Evolutionary conservation across 495 filamentous ascomycete genomes (phyloP).

Genomic region (Penicillium salamii): DNA sequence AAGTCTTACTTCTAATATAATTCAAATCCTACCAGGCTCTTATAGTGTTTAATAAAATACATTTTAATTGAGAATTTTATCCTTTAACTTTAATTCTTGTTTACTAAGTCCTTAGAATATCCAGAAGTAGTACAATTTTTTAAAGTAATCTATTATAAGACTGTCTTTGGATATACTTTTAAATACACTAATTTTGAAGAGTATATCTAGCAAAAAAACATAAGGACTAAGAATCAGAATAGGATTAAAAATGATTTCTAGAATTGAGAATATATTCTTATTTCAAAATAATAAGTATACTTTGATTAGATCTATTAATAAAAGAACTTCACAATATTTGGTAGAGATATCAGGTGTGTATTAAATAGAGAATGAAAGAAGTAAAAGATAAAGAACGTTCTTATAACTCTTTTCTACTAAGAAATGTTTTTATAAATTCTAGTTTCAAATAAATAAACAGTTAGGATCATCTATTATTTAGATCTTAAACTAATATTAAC

Average conservation of each 20-base stretch:
- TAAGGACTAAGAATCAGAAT: constrained; percentile 27
- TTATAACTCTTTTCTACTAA: constrained; percentile 31
- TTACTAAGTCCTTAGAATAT: constrained; percentile 26
- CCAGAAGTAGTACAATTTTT: constrained; percentile 29
- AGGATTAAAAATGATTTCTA: constrained; percentile 32
- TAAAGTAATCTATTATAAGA: constrained; percentile 18
- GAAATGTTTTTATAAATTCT: constrained; percentile 34
- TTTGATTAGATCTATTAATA: background rate
- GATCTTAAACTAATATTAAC: constrained; percentile 33
- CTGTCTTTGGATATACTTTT: constrained; percentile 19
- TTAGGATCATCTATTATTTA: constrained; percentile 19
- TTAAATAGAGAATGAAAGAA: background rate
- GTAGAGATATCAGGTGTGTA: too few species aligned
- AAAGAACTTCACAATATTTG: too few species aligned
- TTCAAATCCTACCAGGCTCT: constrained; percentile 19
- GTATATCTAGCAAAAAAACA: constrained; percentile 25
- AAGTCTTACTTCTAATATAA: constrained; percentile 28
- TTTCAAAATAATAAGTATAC: constrained; percentile 4
- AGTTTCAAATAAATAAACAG: constrained; percentile 32
- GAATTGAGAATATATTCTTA: constrained; percentile 32
- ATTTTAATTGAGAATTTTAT: constrained; percentile 21
- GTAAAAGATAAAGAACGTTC: constrained; percentile 7
- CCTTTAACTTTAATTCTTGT: constrained; percentile 27
- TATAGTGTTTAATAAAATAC: constrained; percentile 16
- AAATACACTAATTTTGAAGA: constrained; percentile 29